Evolutionary conservation across 129 eudicot species (phyloP).

Genomic region (Flaveria bidentis): DNA sequence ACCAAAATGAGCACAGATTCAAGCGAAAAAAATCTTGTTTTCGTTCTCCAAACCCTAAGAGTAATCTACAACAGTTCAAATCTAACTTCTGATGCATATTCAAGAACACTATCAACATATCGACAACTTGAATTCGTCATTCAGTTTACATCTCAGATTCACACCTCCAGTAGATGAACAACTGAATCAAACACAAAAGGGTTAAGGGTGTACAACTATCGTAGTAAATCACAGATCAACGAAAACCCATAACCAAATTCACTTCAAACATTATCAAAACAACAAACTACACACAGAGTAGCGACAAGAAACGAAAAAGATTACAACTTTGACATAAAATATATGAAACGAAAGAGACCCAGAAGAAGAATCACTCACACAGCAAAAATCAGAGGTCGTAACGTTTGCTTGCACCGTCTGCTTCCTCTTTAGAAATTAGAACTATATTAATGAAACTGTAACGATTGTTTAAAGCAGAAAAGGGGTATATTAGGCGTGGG

Average conservation of each 20-base stretch:
- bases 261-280: constrained; percentile 21
- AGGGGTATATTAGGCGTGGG: constrained; percentile 32
- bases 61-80: constrained; percentile 4
- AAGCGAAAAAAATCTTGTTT: constrained; percentile 6
- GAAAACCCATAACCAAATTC: background rate
- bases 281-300: constrained; percentile 14
- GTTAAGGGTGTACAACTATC: background rate
- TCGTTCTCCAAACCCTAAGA: constrained; percentile 8
- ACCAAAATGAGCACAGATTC: constrained; percentile 18
- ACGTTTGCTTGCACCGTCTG: background rate
- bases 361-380: constrained; percentile 21
- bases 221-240: constrained; percentile 11
- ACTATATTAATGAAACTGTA: constrained; percentile 11
- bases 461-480: constrained; percentile 20
- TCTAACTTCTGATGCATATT: constrained; percentile 1
- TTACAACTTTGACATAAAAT: background rate
- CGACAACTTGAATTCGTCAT: background rate
- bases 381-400: constrained; percentile 15
- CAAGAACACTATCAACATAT: constrained; percentile 5
- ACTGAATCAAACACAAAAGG: constrained; percentile 3
- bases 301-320: background rate
- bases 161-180: constrained; percentile 8
- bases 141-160: constrained; percentile 21
- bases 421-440: background rate
- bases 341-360: background rate